Evolutionary conservation across 805 yeast species (phyloP).

Genomic region (Wickerhamomyces sydowiorum): DNA sequence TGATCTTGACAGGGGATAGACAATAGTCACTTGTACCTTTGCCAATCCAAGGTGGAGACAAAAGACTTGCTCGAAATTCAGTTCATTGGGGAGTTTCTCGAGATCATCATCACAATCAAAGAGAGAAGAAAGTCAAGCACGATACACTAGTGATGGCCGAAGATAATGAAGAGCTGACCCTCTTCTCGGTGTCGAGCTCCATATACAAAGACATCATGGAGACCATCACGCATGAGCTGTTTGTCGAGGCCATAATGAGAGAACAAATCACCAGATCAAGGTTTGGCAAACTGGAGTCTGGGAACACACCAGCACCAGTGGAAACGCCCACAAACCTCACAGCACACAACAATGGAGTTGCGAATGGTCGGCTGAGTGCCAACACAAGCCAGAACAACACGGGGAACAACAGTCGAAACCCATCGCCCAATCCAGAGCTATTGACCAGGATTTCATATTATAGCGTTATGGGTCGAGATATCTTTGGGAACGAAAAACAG

Average conservation of each 20-base stretch:
- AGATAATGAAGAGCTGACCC: background rate
- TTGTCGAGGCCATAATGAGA: constrained; percentile 22
- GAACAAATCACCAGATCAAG: constrained; percentile 25
- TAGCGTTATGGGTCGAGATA: constrained; percentile 27
- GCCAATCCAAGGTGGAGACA: no score
- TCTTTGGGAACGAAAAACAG: constrained; percentile 44
- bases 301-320: background rate
- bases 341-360: background rate
- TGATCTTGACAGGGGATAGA: no score
- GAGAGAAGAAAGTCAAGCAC: background rate
- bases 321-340: background rate
- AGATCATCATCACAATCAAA: background rate
- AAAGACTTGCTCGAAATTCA: no score
- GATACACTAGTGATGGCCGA: background rate
- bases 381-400: background rate
- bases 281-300: constrained; percentile 22
- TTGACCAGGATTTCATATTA: constrained; percentile 14
- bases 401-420: constrained; percentile 5
- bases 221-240: constrained; percentile 28
- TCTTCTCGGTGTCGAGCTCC: constrained; percentile 22
- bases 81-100: no score
- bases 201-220: constrained; percentile 27
- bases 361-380: background rate
- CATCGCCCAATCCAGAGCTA: constrained; percentile 15
- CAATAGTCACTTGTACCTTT: no score